A percentile compares a stretch with the other conserved stretches of the same genome.
These are phyloP conservation scores for Ramicandelaber brevisporus DNA, from an alignment of 192 early-diverging fungal genomes.

Conservation along the genomic window DNA sequence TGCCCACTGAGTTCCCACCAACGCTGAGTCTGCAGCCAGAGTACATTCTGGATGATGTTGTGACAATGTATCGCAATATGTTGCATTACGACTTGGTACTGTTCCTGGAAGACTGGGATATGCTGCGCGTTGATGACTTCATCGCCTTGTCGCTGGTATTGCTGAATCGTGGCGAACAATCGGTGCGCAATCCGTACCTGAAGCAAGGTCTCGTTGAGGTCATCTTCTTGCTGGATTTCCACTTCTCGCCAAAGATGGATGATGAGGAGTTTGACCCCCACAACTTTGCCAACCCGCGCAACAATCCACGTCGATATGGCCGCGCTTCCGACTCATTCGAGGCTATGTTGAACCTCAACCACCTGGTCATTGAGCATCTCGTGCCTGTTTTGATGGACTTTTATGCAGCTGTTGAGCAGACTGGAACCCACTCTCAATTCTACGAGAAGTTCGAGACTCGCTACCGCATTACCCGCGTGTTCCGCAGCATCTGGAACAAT, in stretches of 20 bases:
- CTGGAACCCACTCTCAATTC: conserved; percentile 76
- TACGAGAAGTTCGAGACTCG: conserved; percentile 98
- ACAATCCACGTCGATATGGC: conserved; percentile 32
- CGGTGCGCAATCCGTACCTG: conserved; percentile 84
- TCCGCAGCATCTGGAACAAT: conserved; percentile 58
- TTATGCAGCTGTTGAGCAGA: conserved; percentile 94
- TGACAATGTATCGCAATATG: conserved; percentile 52
- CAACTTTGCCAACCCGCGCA: conserved; percentile 37
- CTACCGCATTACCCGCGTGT: conserved; percentile 80
- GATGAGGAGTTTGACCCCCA: conserved; percentile 48
- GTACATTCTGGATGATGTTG: conserved; percentile 75
- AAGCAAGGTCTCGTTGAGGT: conserved; percentile 88
- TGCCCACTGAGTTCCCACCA: conserved; percentile 24
- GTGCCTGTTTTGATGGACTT: conserved; percentile 66
- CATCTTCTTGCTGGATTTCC: conserved; percentile 13
- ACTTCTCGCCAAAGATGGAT: conserved; percentile 10
- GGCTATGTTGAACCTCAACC: conserved; percentile 37
- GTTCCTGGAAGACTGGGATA: conserved; percentile 10
- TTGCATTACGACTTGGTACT: conserved; percentile 22
- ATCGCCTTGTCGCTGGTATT: conserved; percentile 42
- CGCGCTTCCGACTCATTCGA: conserved; percentile 13
- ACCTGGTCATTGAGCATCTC: conserved; percentile 43
- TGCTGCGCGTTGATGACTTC: conserved; percentile 13
- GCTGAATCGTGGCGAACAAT: conserved; percentile 48
- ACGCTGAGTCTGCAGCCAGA: conserved; percentile 65